Evolutionary conservation across 2,329 filamentous ascomycete genomes (phyloP).

Genomic region (Westerdykella sp.): DNA sequence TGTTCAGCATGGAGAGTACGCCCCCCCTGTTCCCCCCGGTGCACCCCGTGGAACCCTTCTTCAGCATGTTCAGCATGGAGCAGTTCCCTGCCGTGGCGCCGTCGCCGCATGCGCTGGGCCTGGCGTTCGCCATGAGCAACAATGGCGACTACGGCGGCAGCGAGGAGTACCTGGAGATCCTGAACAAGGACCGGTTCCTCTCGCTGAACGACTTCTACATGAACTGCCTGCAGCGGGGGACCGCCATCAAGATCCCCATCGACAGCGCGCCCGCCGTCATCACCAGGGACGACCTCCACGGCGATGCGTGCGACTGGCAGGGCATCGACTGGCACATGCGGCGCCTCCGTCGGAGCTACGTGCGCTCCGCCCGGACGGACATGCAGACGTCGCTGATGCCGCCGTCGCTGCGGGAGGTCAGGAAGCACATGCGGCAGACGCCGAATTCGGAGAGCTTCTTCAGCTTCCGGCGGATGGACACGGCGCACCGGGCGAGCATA

Average conservation of each 20-base stretch:
- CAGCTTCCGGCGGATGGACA: conserved; percentile 45
- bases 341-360: conserved; percentile 20
- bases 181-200: conserved; percentile 23
- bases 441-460: conserved; percentile 43
- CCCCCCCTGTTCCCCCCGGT: background rate
- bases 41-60: background rate
- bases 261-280: conserved; percentile 22
- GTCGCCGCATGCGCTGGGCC: too few relatives aligned
- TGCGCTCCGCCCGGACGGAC: conserved; percentile 20
- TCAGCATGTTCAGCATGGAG: background rate
- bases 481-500: conserved; percentile 45
- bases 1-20: conserved; percentile 8
- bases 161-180: conserved; percentile 25
- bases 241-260: conserved; percentile 18
- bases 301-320: conserved; percentile 34
- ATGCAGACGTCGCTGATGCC: conserved; percentile 19
- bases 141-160: conserved; percentile 7
- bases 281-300: conserved; percentile 26
- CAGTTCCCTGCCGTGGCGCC: too few relatives aligned
- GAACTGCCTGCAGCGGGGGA: conserved; percentile 10
- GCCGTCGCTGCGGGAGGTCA: conserved; percentile 11
- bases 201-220: conserved; percentile 27
- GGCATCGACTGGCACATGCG: conserved; percentile 35
- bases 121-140: too few relatives aligned
- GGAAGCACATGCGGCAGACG: conserved; percentile 20